phyloP scores from a whole-genome alignment of 225 moss, liverwort and hornwort species.

The Lunularia cruciata region DNA sequence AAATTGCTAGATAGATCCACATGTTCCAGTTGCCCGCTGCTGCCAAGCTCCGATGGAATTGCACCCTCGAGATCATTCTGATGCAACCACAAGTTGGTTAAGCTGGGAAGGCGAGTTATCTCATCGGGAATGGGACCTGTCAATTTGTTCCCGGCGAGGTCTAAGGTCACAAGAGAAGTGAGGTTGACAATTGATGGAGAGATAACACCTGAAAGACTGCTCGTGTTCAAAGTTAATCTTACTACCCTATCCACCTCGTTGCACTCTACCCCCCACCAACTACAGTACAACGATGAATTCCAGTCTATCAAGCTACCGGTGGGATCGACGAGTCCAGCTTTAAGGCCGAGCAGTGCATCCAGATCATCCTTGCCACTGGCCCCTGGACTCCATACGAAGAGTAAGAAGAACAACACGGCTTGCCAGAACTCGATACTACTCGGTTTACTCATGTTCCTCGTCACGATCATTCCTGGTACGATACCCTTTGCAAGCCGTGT shows the following conservation, averaged over 20 bases:
- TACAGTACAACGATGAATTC: constrained; percentile 1
- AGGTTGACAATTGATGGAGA: constrained; percentile 34
- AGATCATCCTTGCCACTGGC: not conserved
- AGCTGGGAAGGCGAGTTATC: not conserved
- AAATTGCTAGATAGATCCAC: constrained; percentile 37
- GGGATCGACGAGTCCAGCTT: not conserved
- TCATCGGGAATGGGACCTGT: constrained; percentile 10
- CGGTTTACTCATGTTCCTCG: not conserved
- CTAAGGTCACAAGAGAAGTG: constrained; percentile 21
- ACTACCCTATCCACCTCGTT: not conserved
- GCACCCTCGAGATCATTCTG: constrained; percentile 7
- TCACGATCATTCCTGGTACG: not conserved
- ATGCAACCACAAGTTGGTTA: constrained; percentile 7
- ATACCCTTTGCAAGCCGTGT: not conserved
- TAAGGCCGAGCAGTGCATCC: constrained; percentile 12
- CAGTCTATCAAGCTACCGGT: not conserved
- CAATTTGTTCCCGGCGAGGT: constrained; percentile 23
- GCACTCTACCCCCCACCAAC: constrained; percentile 18
- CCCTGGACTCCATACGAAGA: not conserved
- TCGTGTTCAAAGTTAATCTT: not conserved
- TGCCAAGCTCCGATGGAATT: constrained; percentile 36
- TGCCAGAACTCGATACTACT: not conserved
- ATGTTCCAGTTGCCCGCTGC: constrained; percentile 23
- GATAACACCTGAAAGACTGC: constrained; percentile 22
- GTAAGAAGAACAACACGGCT: not conserved